A percentile compares a stretch with the other conserved stretches of the same genome.
Conservation (phyloP, 1,284 basidiomycete genomes). For the Fistulinella staudtii region DNA sequence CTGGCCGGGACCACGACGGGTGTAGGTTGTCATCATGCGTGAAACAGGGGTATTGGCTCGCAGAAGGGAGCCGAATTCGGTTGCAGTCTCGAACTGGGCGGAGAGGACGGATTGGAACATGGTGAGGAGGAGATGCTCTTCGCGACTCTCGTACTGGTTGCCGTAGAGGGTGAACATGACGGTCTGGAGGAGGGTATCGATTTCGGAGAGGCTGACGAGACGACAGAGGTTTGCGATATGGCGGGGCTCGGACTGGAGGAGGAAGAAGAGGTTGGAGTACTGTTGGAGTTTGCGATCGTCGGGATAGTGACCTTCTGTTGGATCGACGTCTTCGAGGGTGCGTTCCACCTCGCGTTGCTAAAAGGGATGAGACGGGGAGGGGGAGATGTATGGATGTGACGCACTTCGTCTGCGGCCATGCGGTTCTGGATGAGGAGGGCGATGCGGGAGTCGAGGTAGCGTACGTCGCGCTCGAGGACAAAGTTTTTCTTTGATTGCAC, state of each 20-base stretch:
- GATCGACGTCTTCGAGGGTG: constrained; percentile 92
- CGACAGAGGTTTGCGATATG: constrained; percentile 96
- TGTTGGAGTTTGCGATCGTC: constrained; percentile 93
- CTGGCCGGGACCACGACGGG: constrained; percentile 95
- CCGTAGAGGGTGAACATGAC: constrained; percentile 99
- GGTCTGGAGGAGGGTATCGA: constrained; percentile 97
- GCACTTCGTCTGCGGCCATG: constrained; percentile 92
- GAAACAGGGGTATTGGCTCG: constrained; percentile 99
- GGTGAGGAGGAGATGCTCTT: constrained; percentile 96
- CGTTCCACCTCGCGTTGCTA: constrained; percentile 92
- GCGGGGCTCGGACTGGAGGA: constrained; percentile 94
- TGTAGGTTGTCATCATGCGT: constrained; percentile 99
- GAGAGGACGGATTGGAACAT: constrained; percentile 99
- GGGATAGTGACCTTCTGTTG: constrained; percentile 83
- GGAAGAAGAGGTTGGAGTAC: constrained; percentile 98
- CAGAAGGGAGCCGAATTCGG: constrained; percentile 94
- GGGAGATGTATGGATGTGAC: constrained; percentile 30
- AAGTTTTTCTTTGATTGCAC: constrained; percentile 99
- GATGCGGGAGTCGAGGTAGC: constrained; percentile 97
- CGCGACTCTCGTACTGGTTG: constrained; percentile 98
- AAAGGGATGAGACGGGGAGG: constrained; percentile 11
- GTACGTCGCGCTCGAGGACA: constrained; percentile 95
- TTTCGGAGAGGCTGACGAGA: constrained; percentile 94
- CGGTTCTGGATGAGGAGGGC: constrained; percentile 97
- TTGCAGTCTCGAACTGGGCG: constrained; percentile 97